Evolutionary conservation across 2,329 filamentous ascomycete genomes (phyloP), one percentile per base, ranked within the genome.

Genomic region (Colletotrichum phormii): DNA sequence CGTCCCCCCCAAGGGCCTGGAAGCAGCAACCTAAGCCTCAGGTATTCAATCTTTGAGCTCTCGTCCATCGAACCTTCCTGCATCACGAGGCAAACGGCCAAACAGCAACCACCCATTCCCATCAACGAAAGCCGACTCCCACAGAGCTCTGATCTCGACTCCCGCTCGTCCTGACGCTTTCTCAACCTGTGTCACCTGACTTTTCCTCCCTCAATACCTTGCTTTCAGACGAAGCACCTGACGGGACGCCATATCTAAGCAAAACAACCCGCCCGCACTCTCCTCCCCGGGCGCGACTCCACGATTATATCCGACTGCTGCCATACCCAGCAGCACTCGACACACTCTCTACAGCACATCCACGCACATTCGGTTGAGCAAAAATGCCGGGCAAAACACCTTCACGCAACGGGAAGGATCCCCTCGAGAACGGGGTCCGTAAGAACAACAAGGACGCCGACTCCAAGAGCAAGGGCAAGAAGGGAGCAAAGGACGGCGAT

Each of bases 381-480:
- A 83, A 80, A 77, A 94, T 94, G 92, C 91, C 91, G 78, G 89
- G 92, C 82, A 93, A 94, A 83, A 92, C 92, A 79, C 91, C 92
- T 79, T 91, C 92, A 84, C 89, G 88, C 77, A 93, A 92, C 85
- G 91, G 91, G 81, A 92, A 92, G 75, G 89, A 93, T 83, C 89
- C 91, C 74, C 85, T 89, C 77, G 90, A 92, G 81, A 94, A 94
- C 82, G 89, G 91, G 77, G 84, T 90, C 86, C 89, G 86, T 82
- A 87, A 89, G 76, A 89, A 89, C 75, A 89, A 89, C 74, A 89
- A 93, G 78, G 92, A 94, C 81, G 88, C 91, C 78, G 91, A 94
- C 79, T 93, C 92, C 79, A 93, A 93, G 85, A 84, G 86, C 79
- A 92, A 91, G 84, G 89, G 88, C 78, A 92, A 92, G 85, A 91